Evolutionary conservation across 116 monocot species (phyloP), one percentile per base, ranked within the genome.

Genomic region (Trichopus zeylanicus): DNA sequence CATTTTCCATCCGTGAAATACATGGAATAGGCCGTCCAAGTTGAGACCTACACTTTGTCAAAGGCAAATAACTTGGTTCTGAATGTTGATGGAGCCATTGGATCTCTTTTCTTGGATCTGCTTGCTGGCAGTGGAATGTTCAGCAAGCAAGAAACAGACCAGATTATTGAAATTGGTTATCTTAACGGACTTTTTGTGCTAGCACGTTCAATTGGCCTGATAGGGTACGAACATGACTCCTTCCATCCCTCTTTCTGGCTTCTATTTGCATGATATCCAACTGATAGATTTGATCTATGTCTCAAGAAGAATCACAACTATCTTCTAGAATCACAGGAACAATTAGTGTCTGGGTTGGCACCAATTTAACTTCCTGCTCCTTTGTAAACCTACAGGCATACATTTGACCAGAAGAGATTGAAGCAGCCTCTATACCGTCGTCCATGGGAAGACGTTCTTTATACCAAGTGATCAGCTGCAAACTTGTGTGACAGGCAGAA

Each of bases 371-470:
- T n/a, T n/a, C n/a, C n/a, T n/a, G n/a, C n/a, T n/a, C 10, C n/a
- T n/a, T 51, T 8, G 15, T n/a, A 51, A 57, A 64, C 27, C 6
- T 9, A 11, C 97, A 97, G n/a, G n/a, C n/a, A n/a, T n/a, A n/a
- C n/a, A n/a, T n/a, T n/a, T n/a, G n/a, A n/a, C n/a, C n/a, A n/a
- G 65, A 97, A 91, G 79, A 84, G 97, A 57, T 65, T 97, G 68
- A 97, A 97, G 64, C 97, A 97, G 67, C 97, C 97, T n/a, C 72
- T 97, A 15, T 91, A 97, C 82, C 87, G 91, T 34, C 97, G 91
- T 59, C 97, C 97, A 8, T 97, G 97, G 97, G 97, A 97, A 62
- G 91, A 97, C 58, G 97, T 97, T 56, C 83, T 97, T 1, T 97
- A 97, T 54, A 87, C 97, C 21, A 97, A 97, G 65, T 97, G 78